Conservation (phyloP, 495 filamentous ascomycete species). For the Aspergillus nanangensis region DNA sequence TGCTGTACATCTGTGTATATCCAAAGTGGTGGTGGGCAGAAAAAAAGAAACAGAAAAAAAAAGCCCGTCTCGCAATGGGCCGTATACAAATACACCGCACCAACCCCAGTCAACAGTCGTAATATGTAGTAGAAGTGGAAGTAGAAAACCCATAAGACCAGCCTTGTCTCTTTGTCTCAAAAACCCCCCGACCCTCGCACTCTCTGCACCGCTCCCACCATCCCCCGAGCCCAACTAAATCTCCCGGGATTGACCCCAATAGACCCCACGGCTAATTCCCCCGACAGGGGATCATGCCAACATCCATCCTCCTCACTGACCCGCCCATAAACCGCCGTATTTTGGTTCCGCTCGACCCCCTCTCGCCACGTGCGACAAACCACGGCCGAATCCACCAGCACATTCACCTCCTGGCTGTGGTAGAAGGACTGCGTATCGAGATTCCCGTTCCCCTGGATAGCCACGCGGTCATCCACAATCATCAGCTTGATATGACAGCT, state of each 20-base stretch:
- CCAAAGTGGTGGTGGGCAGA: too few species aligned
- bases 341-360: slow-evolving; percentile 62
- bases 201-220: slow-evolving; percentile 57
- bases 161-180: too few species aligned
- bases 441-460: slow-evolving; percentile 69
- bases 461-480: slow-evolving; percentile 63
- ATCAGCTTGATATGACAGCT: slow-evolving; percentile 74
- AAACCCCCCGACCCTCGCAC: slow-evolving; percentile 55
- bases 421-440: slow-evolving; percentile 80
- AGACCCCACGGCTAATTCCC: slow-evolving; percentile 51
- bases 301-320: slow-evolving; percentile 49
- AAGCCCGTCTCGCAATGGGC: too few species aligned
- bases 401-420: slow-evolving; percentile 71
- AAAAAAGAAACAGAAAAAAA: too few species aligned
- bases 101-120: too few species aligned
- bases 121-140: too few species aligned
- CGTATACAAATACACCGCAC: too few species aligned
- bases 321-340: slow-evolving; percentile 59
- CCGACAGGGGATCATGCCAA: slow-evolving; percentile 47
- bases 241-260: slow-evolving; percentile 55
- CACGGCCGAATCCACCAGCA: slow-evolving; percentile 59
- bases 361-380: slow-evolving; percentile 62
- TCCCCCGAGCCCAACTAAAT: slow-evolving; percentile 59
- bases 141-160: too few species aligned
- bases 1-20: too few species aligned